Evolutionary conservation across 345 rosid species (phyloP), one percentile per base, ranked within the genome.

Genomic region (Arabis alpina): DNA sequence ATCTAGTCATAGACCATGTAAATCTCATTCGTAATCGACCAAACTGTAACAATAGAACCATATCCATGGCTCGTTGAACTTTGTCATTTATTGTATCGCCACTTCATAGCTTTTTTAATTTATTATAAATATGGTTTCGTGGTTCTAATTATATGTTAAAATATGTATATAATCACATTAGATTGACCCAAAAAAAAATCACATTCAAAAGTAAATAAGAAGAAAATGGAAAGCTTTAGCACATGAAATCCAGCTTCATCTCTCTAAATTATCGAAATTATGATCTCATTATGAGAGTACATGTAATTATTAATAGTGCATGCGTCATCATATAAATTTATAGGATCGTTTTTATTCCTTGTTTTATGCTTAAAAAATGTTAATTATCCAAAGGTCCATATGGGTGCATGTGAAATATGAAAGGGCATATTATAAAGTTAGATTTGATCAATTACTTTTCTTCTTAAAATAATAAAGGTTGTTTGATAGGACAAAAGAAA

Each of bases 391-490:
- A 44, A 28, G 16, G 5, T 50, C 58, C 68, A 68, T 68, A 68
- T 74, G 73, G 69, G 63, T 68, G 74, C 78, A 74, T 74, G 78
- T 74, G 78, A 68, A 67, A 15, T 61, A 15, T 57, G 54, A 45
- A 44, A 51, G 48, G 2, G 23, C 54, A 58, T 30, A 74, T 52
- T 24, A 42, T 25, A 74, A 66, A 74, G 62, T 25, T 74, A 25
- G 68, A 10, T 43, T 30, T 60, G 10, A 24, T 25, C 64, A 42
- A 61, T 60, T 52, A 52, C 44, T 52, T 59, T 10, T 24, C 5
- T 52, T 51, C 34, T 41, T 48, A 10, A 4, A 57, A 59, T 58
- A 66, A 66, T 58, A 30, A 43, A 58, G 50, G 68, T 23, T 32
- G 19, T 65, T 58, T 57, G 45, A 42, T 10, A 49, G 60, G 59